Evolutionary conservation across 305 asterid genomes (phyloP).

Genomic region (Rubia occidens): DNA sequence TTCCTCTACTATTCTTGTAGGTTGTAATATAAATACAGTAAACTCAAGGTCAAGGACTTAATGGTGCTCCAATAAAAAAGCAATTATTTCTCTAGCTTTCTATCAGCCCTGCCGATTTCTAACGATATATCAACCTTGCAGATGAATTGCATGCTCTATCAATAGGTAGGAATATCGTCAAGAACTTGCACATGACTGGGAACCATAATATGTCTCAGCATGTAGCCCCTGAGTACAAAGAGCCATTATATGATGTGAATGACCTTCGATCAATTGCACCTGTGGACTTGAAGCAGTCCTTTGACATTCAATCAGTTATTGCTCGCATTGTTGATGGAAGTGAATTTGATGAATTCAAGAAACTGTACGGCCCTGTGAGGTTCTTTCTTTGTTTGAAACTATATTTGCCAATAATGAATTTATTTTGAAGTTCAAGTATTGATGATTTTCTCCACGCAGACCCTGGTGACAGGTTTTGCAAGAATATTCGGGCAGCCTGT

Average conservation of each 20-base stretch:
- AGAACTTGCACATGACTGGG: conserved; percentile 81
- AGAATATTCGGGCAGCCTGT: conserved; percentile 81
- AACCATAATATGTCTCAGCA: conserved; percentile 30
- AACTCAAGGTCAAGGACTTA: conserved; percentile 4
- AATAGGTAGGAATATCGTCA: conserved; percentile 82
- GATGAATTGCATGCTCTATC: conserved; percentile 89
- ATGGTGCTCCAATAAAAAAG: conserved; percentile 6
- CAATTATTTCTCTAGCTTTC: conserved; percentile 15
- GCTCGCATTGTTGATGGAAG: conserved; percentile 89
- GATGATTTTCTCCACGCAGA: conserved; percentile 26
- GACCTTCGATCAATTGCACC: conserved; percentile 93
- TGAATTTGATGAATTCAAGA: conserved; percentile 95
- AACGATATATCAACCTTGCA: conserved; percentile 30
- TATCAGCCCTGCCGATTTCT: conserved; percentile 16
- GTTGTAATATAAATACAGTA: background rate
- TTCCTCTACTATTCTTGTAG: background rate
- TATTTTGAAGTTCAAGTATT: conserved; percentile 14
- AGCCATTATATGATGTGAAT: conserved; percentile 64
- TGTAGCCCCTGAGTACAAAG: conserved; percentile 42
- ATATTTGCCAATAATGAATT: conserved; percentile 2
- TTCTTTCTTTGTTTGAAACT: conserved; percentile 23
- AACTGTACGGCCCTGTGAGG: conserved; percentile 94
- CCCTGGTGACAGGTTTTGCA: conserved; percentile 91
- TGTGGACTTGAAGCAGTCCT: conserved; percentile 79
- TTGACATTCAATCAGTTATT: conserved; percentile 69